Evolutionary conservation across 2,329 filamentous ascomycete genomes (phyloP).

Genomic region (Pseudogymnoascus sp.): DNA sequence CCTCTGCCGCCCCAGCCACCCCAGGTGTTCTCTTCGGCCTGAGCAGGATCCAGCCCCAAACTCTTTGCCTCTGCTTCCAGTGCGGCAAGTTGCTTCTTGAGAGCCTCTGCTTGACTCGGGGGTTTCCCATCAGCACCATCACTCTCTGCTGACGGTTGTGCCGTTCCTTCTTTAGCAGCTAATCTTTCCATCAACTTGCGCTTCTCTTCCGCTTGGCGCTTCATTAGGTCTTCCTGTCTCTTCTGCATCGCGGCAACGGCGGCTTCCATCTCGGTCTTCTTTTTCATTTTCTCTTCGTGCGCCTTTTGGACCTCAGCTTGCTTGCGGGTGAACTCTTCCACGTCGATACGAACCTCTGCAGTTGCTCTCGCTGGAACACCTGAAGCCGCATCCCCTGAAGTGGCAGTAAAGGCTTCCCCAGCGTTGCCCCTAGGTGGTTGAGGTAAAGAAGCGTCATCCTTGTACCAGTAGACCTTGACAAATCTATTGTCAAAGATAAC

Average conservation of each 20-base stretch:
- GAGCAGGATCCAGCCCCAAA: conserved; percentile 53
- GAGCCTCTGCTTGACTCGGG: conserved; percentile 46
- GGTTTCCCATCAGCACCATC: conserved; percentile 25
- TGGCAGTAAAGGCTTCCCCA: conserved; percentile 13
- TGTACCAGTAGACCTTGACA: conserved; percentile 75
- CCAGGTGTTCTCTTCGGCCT: conserved; percentile 36
- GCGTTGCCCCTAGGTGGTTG: conserved; percentile 20
- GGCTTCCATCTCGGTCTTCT: conserved; percentile 53
- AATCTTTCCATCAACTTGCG: conserved; percentile 53
- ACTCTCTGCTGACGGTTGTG: conserved; percentile 16
- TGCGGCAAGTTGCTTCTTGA: conserved; percentile 65
- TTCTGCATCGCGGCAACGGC: conserved; percentile 56
- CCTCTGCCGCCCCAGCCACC: conserved; percentile 34
- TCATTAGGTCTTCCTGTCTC: conserved; percentile 52
- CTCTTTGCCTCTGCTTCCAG: conserved; percentile 64
- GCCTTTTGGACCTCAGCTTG: conserved; percentile 65
- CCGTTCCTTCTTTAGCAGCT: conserved; percentile 39
- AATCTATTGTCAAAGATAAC: conserved; percentile 79
- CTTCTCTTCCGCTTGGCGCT: conserved; percentile 57
- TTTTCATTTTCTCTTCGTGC: conserved; percentile 56
- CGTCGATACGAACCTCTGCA: conserved; percentile 40
- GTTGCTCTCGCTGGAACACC: conserved; percentile 17
- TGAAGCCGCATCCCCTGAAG: conserved; percentile 24
- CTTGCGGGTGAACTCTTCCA: conserved; percentile 57
- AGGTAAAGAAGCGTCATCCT: conserved; percentile 35